Evolutionary conservation across 176 grass and related monocot genomes (phyloP).

Genomic region (Aegilops longissima): DNA sequence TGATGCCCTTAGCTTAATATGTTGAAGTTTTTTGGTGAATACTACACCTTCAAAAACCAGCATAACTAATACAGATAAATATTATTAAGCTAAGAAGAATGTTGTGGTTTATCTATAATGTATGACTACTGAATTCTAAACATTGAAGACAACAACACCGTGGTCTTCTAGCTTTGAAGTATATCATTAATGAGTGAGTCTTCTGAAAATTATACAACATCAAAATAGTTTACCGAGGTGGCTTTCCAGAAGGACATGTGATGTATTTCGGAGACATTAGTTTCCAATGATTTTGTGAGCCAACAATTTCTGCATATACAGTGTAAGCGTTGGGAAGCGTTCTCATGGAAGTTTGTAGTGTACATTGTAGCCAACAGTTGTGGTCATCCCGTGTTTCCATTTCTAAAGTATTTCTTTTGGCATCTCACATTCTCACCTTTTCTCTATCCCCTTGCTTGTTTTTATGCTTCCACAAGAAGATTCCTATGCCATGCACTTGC

Average conservation of each 20-base stretch:
- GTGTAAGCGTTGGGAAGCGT: neutral
- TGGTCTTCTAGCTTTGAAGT: neutral
- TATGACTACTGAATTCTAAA: neutral
- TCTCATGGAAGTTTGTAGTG: neutral
- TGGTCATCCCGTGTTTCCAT: neutral
- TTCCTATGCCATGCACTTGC: constrained; percentile 26
- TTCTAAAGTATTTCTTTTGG: neutral
- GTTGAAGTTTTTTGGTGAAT: neutral
- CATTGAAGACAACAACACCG: neutral
- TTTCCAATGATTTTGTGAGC: neutral
- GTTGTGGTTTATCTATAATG: neutral
- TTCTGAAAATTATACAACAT: neutral
- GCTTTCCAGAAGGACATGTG: neutral
- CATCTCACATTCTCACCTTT: constrained; percentile 11
- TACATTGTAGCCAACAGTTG: neutral
- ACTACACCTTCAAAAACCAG: neutral
- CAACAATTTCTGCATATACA: constrained; percentile 8
- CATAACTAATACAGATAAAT: neutral
- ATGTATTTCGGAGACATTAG: constrained; percentile 2
- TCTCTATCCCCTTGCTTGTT: neutral
- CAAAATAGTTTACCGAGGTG: neutral
- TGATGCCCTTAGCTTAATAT: neutral
- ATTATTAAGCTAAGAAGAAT: neutral
- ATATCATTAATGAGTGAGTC: neutral
- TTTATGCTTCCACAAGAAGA: constrained; percentile 21